Evolutionary conservation across 345 rosid species (phyloP).

Genomic region (Dipteronia sinensis): DNA sequence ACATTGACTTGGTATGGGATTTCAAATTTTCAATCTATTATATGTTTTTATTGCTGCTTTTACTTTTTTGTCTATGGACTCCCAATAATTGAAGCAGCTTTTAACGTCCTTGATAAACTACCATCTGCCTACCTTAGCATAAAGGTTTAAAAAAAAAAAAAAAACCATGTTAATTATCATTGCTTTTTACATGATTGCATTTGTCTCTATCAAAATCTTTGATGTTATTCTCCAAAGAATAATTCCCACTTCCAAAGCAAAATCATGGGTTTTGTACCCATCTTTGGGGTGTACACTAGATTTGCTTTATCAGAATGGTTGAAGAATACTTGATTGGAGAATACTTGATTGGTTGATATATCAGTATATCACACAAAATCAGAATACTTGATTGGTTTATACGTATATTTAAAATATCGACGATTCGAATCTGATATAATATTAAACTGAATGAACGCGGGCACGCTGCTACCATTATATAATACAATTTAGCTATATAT

Average conservation of each 20-base stretch:
- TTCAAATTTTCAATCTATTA: no score
- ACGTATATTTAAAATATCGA: no score
- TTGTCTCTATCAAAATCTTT: background rate
- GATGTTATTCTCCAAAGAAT: background rate
- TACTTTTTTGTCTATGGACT: background rate
- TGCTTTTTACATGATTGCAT: background rate
- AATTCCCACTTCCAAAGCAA: background rate
- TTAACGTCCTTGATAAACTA: slow-evolving; percentile 24
- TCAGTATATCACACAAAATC: no score
- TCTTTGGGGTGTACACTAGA: background rate
- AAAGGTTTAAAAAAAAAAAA: background rate
- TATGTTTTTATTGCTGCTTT: background rate
- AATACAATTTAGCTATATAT: no score
- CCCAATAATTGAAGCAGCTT: background rate
- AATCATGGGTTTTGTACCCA: background rate
- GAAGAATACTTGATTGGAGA: no score
- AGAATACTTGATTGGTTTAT: no score
- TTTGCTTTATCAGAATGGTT: background rate
- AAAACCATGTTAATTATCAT: background rate
- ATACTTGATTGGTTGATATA: no score
- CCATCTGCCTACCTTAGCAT: background rate
- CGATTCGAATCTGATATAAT: no score
- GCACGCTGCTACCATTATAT: no score
- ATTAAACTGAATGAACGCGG: no score
- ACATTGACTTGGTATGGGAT: no score